A percentile compares a stretch with the other conserved stretches of the same genome.
phyloP scores from a whole-genome alignment of 192 early-diverging fungal species.

The Chytriomyces hyalinus region DNA sequence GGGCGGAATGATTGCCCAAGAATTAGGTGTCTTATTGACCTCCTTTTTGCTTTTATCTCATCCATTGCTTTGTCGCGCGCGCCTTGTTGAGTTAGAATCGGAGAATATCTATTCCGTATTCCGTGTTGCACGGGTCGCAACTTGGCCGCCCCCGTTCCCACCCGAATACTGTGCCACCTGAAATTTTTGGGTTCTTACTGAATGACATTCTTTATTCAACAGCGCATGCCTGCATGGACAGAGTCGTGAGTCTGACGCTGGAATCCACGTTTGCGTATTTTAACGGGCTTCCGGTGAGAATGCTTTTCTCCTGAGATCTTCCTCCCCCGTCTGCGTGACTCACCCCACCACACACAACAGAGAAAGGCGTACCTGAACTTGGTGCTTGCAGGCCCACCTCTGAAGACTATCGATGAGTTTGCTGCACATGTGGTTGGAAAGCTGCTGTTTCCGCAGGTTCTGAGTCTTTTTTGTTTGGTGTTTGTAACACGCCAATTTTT shows the following conservation, averaged over 20 bases:
- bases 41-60: background rate
- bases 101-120: no score
- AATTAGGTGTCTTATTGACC: slow-evolving; percentile 10
- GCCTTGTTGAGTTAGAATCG: background rate
- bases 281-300: slow-evolving; percentile 39
- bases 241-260: slow-evolving; percentile 62
- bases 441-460: slow-evolving; percentile 33
- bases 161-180: background rate
- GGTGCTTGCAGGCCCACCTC: slow-evolving; percentile 16
- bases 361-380: slow-evolving; percentile 22
- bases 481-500: background rate
- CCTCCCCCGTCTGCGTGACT: background rate
- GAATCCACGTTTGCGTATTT: slow-evolving; percentile 54
- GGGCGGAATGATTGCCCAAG: slow-evolving; percentile 47
- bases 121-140: background rate
- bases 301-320: slow-evolving; percentile 4
- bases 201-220: background rate
- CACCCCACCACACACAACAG: background rate
- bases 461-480: background rate
- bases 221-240: slow-evolving; percentile 32
- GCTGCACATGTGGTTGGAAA: slow-evolving; percentile 35
- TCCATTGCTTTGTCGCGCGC: background rate
- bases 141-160: no score
- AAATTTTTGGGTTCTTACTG: background rate
- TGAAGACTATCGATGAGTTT: slow-evolving; percentile 35